Percentiles rank a stretch among this genome's conserved stretches.
phyloP scores from a whole-genome alignment of 2,329 filamentous ascomycete species.

The Phoma sp. region DNA sequence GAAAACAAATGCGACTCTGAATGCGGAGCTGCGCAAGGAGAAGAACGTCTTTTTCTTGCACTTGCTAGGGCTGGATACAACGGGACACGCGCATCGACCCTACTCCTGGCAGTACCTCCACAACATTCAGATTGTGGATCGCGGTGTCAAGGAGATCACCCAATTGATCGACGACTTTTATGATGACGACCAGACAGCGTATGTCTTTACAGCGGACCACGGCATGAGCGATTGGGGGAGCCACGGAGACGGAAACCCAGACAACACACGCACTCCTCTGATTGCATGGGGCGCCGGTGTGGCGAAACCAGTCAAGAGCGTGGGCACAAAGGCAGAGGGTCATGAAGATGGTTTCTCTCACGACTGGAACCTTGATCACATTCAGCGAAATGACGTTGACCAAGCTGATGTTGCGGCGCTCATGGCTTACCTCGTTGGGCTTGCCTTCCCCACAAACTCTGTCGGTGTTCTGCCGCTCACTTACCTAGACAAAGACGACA shows the following conservation, averaged over 20 bases:
- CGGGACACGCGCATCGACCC: constrained; percentile 83
- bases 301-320: constrained; percentile 70
- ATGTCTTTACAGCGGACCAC: constrained; percentile 96
- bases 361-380: constrained; percentile 83
- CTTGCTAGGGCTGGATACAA: constrained; percentile 88
- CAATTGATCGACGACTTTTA: constrained; percentile 87
- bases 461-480: constrained; percentile 90
- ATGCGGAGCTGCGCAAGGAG: constrained; percentile 76
- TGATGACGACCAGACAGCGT: constrained; percentile 81
- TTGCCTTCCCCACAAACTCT: constrained; percentile 94
- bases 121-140: constrained; percentile 93
- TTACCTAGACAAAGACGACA: constrained; percentile 74
- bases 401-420: constrained; percentile 94
- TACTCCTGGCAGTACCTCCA: constrained; percentile 95
- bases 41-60: constrained; percentile 96
- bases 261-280: constrained; percentile 93
- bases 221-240: constrained; percentile 99
- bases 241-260: constrained; percentile 95
- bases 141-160: constrained; percentile 85
- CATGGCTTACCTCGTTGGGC: constrained; percentile 89
- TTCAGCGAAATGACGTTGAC: constrained; percentile 87
- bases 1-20: constrained; percentile 76
- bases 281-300: constrained; percentile 94
- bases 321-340: constrained; percentile 70
- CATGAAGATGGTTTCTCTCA: constrained; percentile 88